Conservation (phyloP, 2,329 filamentous ascomycete genomes). For the Pseudocercospora cruenta region DNA sequence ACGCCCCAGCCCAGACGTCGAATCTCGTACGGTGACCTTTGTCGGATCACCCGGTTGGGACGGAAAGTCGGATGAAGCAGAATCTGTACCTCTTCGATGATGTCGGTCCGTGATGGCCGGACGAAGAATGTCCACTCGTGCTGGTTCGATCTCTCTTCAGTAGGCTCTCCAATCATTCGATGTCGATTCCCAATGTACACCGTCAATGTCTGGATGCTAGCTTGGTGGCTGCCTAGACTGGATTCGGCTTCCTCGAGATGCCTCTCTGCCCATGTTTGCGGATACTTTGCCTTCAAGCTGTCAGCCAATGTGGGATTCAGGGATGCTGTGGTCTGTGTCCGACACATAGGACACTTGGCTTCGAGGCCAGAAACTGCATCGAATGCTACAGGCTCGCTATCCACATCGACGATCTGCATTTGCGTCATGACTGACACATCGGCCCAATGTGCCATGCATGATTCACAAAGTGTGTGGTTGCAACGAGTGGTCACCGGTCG, state of each 20-base stretch:
- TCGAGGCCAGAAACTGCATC: slow-evolving; percentile 38
- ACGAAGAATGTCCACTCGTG: slow-evolving; percentile 55
- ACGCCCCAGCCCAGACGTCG: slow-evolving; percentile 48
- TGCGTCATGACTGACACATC: slow-evolving; percentile 45
- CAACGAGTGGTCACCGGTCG: slow-evolving; percentile 49
- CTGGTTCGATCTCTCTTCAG: slow-evolving; percentile 16
- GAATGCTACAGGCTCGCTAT: slow-evolving; percentile 39
- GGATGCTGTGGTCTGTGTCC: slow-evolving; percentile 44
- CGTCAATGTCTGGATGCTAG: slow-evolving; percentile 45
- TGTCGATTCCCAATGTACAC: slow-evolving; percentile 52
- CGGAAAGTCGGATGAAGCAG: slow-evolving; percentile 49
- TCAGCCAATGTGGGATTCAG: slow-evolving; percentile 34
- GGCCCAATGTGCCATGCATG: slow-evolving; percentile 54
- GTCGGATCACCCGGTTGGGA: slow-evolving; percentile 41
- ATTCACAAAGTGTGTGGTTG: slow-evolving; percentile 48
- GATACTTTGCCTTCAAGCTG: slow-evolving; percentile 42
- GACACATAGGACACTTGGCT: slow-evolving; percentile 52
- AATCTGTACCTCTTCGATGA: slow-evolving; percentile 50
- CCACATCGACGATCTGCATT: slow-evolving; percentile 45
- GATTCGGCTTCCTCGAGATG: slow-evolving; percentile 40
- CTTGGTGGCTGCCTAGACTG: slow-evolving; percentile 20
- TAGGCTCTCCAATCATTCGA: slow-evolving; percentile 29
- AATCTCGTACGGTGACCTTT: slow-evolving; percentile 46
- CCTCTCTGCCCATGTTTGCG: slow-evolving; percentile 41
- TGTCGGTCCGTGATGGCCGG: slow-evolving; percentile 46